A percentile compares a stretch with the other conserved stretches of the same genome.
Conservation (phyloP, 495 filamentous ascomycete species). For the Penicillium herquei region DNA sequence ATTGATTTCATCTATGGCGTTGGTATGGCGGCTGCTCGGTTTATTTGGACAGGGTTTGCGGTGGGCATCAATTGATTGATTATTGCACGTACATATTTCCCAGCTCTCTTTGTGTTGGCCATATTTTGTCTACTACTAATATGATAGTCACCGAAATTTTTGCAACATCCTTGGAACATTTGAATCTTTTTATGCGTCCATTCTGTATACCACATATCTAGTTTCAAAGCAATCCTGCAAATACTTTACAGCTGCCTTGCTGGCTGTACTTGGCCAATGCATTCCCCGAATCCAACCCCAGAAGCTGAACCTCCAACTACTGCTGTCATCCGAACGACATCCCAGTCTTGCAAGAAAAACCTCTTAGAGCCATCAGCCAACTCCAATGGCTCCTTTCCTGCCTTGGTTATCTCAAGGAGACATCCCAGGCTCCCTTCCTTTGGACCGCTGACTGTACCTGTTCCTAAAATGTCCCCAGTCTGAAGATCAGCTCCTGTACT, state of each 20-base stretch:
- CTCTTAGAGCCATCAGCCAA: conserved; percentile 57
- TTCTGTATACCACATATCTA: neutral
- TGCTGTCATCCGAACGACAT: conserved; percentile 67
- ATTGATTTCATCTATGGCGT: neutral
- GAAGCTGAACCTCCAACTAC: conserved; percentile 51
- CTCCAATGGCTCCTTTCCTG: conserved; percentile 57
- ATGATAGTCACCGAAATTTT: neutral
- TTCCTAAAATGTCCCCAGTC: conserved; percentile 76
- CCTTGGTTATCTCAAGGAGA: conserved; percentile 68
- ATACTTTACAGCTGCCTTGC: conserved; percentile 13
- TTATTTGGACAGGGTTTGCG: too few species aligned
- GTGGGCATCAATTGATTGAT: neutral
- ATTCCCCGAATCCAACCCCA: conserved; percentile 66
- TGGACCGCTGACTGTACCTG: conserved; percentile 77
- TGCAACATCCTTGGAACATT: neutral
- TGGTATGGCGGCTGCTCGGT: too few species aligned
- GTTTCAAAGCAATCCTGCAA: neutral
- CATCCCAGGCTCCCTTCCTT: conserved; percentile 57
- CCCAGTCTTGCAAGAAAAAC: conserved; percentile 73
- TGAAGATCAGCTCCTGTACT: conserved; percentile 71
- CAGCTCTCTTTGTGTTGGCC: neutral
- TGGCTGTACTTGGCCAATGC: conserved; percentile 50
- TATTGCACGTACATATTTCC: neutral
- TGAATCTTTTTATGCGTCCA: neutral
- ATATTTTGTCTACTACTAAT: neutral